Evolutionary conservation across 192 early-diverging fungal species (phyloP).

Genomic region (Backusella morwellensis): DNA sequence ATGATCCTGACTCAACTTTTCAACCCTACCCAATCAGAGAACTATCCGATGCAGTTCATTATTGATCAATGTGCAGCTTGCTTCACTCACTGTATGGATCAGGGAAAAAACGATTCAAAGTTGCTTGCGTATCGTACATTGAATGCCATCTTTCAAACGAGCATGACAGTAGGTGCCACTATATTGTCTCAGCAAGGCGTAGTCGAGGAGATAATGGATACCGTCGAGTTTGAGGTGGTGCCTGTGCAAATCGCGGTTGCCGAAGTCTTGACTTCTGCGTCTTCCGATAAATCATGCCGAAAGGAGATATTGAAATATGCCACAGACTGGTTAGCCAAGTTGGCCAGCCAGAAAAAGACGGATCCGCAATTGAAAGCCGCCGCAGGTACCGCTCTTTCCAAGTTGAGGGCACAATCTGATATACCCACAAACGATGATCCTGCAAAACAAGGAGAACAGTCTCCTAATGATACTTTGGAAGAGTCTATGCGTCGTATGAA

Average conservation of each 20-base stretch:
- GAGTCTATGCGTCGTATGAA: slow-evolving; percentile 37
- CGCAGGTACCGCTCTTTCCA: slow-evolving; percentile 61
- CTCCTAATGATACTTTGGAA: slow-evolving; percentile 26
- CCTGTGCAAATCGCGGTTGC: slow-evolving; percentile 66
- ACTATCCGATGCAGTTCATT: slow-evolving; percentile 28
- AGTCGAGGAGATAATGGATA: slow-evolving; percentile 76
- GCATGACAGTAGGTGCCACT: slow-evolving; percentile 48
- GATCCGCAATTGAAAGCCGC: slow-evolving; percentile 49
- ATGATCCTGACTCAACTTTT: slow-evolving; percentile 29
- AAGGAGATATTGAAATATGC: slow-evolving; percentile 52
- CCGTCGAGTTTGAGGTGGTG: slow-evolving; percentile 70
- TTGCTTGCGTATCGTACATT: slow-evolving; percentile 45
- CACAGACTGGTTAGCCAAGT: slow-evolving; percentile 49
- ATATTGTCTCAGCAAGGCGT: slow-evolving; percentile 64
- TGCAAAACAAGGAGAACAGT: slow-evolving; percentile 1
- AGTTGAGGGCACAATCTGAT: slow-evolving; percentile 40
- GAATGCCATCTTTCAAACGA: slow-evolving; percentile 66
- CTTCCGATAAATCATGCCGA: slow-evolving; percentile 58
- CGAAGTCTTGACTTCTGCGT: slow-evolving; percentile 56
- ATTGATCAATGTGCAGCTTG: slow-evolving; percentile 28
- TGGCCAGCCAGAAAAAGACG: slow-evolving; percentile 27
- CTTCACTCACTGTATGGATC: slow-evolving; percentile 35
- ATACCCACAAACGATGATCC: neutral
- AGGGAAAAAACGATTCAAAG: slow-evolving; percentile 35
- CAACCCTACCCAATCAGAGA: slow-evolving; percentile 11